Base-by-base conservation (phyloP, 2,329 filamentous ascomycete genomes). In the Ceratocystis lukuohia region DNA sequence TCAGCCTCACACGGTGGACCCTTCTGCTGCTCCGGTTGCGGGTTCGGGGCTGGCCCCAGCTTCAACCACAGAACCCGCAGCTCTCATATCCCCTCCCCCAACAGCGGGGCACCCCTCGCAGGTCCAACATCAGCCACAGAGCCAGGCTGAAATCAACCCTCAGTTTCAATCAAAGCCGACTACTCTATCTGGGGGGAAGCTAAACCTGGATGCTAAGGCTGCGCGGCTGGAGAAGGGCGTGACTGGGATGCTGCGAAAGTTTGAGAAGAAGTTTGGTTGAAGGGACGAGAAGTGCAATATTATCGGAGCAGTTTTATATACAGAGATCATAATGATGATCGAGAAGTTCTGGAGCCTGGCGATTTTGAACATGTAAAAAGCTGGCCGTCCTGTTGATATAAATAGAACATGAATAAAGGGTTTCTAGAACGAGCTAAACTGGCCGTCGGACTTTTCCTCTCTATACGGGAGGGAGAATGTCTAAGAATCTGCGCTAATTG, bases 261-360 rank as follows among this genome's bases (percentile, higher is more conserved):
- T 91, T 74, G 88, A 91, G 77, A 90, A 89, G 83, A 88, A 84
- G 73, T 86, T 87, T 75, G 80, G 80, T 0, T 84, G 61, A 20
- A 66, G 5, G 3, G 33, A 2, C 5, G 28, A 17, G 15, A 6
- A 33, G 28, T 5, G 8, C 5, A 20, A n/a, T n/a, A 33, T 3
- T n/a, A 25, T 53, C 22, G 10, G 22, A 8, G 10, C 5, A 15
- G 48, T 2, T 10, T 22, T 22, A 15, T 53, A 28, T 25, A 25
- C 22, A 53, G 22, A 53, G 48, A 53, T 25, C 22, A 28, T 41
- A 1, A 41, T 12, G 37, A 41, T 15, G 10, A 41, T 12, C 3
- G 37, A 41, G 37, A 41, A 12, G 37, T 41, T 41, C 8, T 4
- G 12, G 37, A 41, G 37, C 10, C 10, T 12, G 10, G 37, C 37